Evolutionary conservation across 768 basidiomycete species (phyloP).

Genomic region (Scleroderma bovista): DNA sequence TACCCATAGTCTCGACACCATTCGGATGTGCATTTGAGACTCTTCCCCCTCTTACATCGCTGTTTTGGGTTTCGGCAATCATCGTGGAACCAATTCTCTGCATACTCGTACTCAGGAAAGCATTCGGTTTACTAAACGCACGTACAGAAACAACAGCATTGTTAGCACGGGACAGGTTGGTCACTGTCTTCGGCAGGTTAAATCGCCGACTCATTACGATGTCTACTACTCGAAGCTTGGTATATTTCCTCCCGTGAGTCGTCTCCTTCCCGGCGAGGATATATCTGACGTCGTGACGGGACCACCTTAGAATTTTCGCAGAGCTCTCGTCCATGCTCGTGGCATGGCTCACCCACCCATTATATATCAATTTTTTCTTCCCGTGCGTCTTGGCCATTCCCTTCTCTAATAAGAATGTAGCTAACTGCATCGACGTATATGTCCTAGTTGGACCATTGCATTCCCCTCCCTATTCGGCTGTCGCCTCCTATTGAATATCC

Average conservation of each 20-base stretch:
- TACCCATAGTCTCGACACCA: slow-evolving; percentile 16
- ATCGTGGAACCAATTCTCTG: slow-evolving; percentile 21
- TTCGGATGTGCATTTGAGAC: slow-evolving; percentile 18
- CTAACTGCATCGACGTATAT: neutral
- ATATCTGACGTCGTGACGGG: neutral
- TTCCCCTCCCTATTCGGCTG: slow-evolving; percentile 20
- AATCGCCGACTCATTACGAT: neutral
- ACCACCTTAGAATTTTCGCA: slow-evolving; percentile 11
- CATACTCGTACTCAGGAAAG: slow-evolving; percentile 16
- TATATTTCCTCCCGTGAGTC: slow-evolving; percentile 19
- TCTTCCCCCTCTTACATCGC: slow-evolving; percentile 12
- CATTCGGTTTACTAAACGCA: slow-evolving; percentile 2
- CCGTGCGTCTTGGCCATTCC: slow-evolving; percentile 12
- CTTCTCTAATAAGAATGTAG: neutral
- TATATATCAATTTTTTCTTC: slow-evolving; percentile 17
- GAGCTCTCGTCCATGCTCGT: slow-evolving; percentile 13
- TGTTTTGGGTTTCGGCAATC: slow-evolving; percentile 21
- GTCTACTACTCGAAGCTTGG: slow-evolving; percentile 6
- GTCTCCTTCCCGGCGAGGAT: neutral
- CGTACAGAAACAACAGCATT: slow-evolving; percentile 2
- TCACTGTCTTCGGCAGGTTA: neutral
- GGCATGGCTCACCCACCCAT: slow-evolving; percentile 14
- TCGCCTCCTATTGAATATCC: slow-evolving; percentile 20
- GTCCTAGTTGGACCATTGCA: slow-evolving; percentile 19
- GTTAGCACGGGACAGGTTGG: slow-evolving; percentile 9